phyloP scores from a whole-genome alignment of 2,329 filamentous ascomycete genomes.

The Aspergillus clavatus region DNA sequence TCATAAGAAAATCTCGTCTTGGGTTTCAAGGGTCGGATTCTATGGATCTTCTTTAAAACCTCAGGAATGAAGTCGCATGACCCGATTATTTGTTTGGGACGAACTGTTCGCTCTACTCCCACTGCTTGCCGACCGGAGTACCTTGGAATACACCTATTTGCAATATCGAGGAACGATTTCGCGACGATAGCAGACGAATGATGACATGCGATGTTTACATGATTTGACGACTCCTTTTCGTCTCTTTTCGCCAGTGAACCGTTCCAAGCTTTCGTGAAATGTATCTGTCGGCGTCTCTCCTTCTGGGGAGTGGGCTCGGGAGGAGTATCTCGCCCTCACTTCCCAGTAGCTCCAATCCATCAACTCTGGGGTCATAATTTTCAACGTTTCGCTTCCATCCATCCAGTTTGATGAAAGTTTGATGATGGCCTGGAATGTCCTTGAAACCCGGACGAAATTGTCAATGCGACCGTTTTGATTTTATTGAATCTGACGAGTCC shows the following conservation, averaged over 20 bases:
- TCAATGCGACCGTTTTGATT: neutral
- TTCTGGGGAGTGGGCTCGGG: neutral
- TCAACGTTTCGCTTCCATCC: conserved; percentile 15
- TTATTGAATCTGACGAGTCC: neutral
- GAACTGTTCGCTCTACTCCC: neutral
- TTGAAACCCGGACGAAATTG: neutral
- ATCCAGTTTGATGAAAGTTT: conserved; percentile 5
- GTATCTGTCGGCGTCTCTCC: too few species aligned
- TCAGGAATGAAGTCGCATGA: neutral
- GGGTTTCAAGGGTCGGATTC: neutral
- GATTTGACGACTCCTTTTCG: neutral
- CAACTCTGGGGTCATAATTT: too few species aligned
- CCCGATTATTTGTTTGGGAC: neutral
- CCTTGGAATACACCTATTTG: neutral
- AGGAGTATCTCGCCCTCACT: neutral
- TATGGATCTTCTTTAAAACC: neutral
- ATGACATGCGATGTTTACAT: neutral
- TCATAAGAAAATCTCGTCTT: neutral
- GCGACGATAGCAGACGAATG: neutral
- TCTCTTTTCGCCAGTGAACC: neutral
- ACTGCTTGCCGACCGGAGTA: neutral
- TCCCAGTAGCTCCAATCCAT: too few species aligned
- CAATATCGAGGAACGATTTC: too few species aligned
- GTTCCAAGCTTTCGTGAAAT: too few species aligned
- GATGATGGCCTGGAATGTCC: neutral